Base-by-base conservation (phyloP, 2,329 filamentous ascomycete genomes). In the Hypoxylon sp. region DNA sequence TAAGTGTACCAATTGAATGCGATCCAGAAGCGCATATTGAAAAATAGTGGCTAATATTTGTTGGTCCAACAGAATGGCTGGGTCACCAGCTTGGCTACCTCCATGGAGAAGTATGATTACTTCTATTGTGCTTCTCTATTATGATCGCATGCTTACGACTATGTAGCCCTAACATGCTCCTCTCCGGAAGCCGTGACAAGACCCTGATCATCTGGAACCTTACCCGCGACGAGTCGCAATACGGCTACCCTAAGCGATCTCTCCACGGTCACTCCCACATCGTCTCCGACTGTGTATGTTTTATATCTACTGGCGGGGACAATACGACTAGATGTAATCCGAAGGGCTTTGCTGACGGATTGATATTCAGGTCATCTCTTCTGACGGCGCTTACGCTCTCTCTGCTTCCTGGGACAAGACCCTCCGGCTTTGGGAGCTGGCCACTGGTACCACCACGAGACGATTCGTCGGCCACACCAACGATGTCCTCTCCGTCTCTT, bases 401-500 rank as follows among this genome's bases (percentile, higher is more conserved):
- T 98, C 96, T 78, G 92, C 95, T 76, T 98, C 96, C 74, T 99
- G 96, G 96, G 96, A 99, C 88, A 98, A 98, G 93, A 98, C 95
- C 76, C 94, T 99, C 82, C 95, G 96, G 80, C 92, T 99, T 74
- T 99, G 96, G 96, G 96, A 98, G 91, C 93, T 99, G 75, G 92
- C 94, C 79, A 97, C 93, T 79, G 96, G 96, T 84, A 93, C 90
- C 82, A 99, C 96, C 85, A 99, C 96, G 83, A 93, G 96, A 82
- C 93, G 94, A 81, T 98, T 99, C 83, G 94, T 98, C 84, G 96
- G 96, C 85, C 96, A 98, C 92, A 97, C 90, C 89, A 97, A 97
- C 89, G 96, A 98, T 82, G 95, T 99, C 79, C 94, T 98, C 82
- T 98, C 95, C 83, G 96, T 99, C 83, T 98, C 94, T 78, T 99